A percentile compares a stretch with the other conserved stretches of the same genome.
Conservation (phyloP, 2,329 filamentous ascomycete genomes). For the Cladosporium sp. region DNA sequence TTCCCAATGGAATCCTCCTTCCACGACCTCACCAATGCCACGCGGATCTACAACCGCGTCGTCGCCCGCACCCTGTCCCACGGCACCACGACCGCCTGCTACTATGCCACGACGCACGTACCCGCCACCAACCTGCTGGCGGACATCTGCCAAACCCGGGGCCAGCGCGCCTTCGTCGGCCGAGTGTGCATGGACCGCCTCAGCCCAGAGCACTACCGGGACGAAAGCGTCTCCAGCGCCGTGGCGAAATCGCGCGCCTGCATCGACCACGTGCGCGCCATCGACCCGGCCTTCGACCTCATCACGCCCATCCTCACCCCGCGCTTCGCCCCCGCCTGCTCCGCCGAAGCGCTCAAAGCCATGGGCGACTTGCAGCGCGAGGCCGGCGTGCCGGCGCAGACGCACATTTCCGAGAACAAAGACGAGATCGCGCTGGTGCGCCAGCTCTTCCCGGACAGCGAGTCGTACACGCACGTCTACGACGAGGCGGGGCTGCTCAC, state of each 20-base stretch:
- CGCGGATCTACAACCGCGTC: constrained; percentile 70
- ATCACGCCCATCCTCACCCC: constrained; percentile 78
- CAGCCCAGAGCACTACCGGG: constrained; percentile 74
- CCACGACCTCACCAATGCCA: constrained; percentile 57
- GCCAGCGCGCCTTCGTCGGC: constrained; percentile 87
- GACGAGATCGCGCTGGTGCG: constrained; percentile 69
- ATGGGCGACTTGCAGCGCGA: constrained; percentile 63
- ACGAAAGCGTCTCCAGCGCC: constrained; percentile 59
- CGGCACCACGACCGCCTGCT: constrained; percentile 91
- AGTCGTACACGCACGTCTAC: constrained; percentile 74
- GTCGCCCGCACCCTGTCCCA: constrained; percentile 78
- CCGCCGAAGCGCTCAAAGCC: constrained; percentile 50
- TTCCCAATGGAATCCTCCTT: constrained; percentile 88
- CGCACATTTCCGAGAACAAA: constrained; percentile 82
- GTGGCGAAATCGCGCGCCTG: constrained; percentile 48
- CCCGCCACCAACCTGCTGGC: constrained; percentile 87
- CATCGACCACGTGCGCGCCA: constrained; percentile 55
- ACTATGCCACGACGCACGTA: constrained; percentile 88
- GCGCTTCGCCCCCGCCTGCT: constrained; percentile 57
- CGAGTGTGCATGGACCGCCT: constrained; percentile 91
- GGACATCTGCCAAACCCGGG: constrained; percentile 70
- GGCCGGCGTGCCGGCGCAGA: constrained; percentile 69
- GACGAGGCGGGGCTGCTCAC: constrained; percentile 68
- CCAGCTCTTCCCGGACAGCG: constrained; percentile 61
- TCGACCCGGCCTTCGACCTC: constrained; percentile 63